phyloP scores from a whole-genome alignment of 2,329 filamentous ascomycete species.

The Xylaria sp. region DNA sequence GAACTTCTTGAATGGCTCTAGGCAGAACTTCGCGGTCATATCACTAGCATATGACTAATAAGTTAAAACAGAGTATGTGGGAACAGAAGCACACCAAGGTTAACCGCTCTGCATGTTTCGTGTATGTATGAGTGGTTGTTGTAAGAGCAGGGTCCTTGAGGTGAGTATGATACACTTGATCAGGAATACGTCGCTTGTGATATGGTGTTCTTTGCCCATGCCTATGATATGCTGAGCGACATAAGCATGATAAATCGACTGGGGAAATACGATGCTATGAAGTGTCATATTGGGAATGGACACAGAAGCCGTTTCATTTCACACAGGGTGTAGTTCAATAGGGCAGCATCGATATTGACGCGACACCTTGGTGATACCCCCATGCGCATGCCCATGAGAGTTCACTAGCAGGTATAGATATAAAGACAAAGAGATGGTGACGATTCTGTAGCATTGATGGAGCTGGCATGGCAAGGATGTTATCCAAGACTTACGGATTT shows the following conservation, averaged over 20 bases:
- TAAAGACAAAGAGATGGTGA: background rate
- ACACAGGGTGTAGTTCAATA: background rate
- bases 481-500: background rate
- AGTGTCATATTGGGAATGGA: background rate
- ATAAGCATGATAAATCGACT: background rate
- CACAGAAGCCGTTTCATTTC: background rate
- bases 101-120: no score
- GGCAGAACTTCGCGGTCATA: no score
- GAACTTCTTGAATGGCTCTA: no score
- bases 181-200: background rate
- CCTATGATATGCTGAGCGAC: background rate
- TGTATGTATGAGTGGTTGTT: no score
- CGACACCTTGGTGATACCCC: background rate
- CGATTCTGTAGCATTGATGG: background rate
- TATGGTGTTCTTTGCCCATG: background rate
- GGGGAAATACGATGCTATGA: background rate
- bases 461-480: background rate
- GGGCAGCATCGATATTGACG: background rate
- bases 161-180: no score
- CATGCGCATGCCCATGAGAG: background rate
- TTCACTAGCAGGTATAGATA: no score
- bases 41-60: no score
- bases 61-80: no score
- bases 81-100: no score
- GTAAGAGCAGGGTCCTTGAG: no score